A percentile compares a stretch with the other conserved stretches of the same genome.
phyloP scores from a whole-genome alignment of 2,329 filamentous ascomycete genomes.

The Penicillium sp. region DNA sequence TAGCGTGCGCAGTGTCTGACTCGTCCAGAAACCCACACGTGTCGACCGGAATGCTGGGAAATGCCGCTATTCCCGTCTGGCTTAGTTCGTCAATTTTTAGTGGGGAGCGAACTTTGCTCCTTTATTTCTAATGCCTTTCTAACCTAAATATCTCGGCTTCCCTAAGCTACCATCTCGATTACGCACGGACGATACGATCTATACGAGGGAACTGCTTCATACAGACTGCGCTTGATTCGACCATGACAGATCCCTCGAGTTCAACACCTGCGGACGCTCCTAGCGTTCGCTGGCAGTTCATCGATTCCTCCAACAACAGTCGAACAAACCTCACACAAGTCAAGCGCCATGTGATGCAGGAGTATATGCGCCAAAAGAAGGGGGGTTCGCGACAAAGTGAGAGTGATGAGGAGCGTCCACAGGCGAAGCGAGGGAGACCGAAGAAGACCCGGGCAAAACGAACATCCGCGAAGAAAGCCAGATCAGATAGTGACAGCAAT shows the following conservation, averaged over 20 bases:
- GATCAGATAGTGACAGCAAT: neutral
- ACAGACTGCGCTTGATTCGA: too few relatives aligned
- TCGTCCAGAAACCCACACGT: constrained; percentile 1
- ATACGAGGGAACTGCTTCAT: too few relatives aligned
- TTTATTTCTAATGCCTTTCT: neutral
- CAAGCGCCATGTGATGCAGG: constrained; percentile 48
- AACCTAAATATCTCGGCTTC: neutral
- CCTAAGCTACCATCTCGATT: neutral
- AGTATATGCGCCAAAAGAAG: constrained; percentile 44
- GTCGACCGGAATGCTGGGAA: neutral
- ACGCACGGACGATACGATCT: neutral
- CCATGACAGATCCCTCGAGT: constrained; percentile 18
- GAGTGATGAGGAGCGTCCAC: constrained; percentile 16
- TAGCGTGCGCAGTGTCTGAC: neutral
- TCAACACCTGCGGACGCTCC: constrained; percentile 4
- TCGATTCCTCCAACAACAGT: constrained; percentile 41
- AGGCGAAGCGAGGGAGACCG: constrained; percentile 15
- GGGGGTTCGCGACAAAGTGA: constrained; percentile 17
- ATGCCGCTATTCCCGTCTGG: neutral
- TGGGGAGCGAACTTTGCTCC: neutral
- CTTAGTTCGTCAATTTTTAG: constrained; percentile 3
- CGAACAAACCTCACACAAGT: constrained; percentile 42
- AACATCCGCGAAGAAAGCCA: constrained; percentile 5
- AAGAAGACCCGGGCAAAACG: constrained; percentile 11
- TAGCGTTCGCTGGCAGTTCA: constrained; percentile 41